Conservation (phyloP, 805 yeast genomes). For the Suhomyces sp. region DNA sequence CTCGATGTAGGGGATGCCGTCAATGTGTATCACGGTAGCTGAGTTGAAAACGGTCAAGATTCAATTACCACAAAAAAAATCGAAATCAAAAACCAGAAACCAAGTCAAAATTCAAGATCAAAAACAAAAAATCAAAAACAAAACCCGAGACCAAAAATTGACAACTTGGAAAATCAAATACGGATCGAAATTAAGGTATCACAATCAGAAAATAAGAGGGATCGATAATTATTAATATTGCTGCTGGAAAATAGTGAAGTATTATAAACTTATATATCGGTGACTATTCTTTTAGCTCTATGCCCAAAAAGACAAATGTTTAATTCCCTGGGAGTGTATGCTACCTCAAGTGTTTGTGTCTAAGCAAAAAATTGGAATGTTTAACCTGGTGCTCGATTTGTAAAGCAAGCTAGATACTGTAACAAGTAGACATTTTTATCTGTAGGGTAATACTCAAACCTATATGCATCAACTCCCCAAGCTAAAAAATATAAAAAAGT, state of each 20-base stretch:
- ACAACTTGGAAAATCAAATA: background rate
- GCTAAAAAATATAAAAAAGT: background rate
- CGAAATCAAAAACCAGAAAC: background rate
- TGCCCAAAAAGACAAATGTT: background rate
- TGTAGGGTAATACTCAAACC: constrained; percentile 2
- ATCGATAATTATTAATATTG: background rate
- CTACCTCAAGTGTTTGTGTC: background rate
- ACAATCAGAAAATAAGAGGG: background rate
- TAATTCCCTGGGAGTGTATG: background rate
- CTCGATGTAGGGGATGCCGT: background rate
- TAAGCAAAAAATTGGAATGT: constrained; percentile 1
- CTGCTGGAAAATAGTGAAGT: background rate
- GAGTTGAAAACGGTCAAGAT: background rate
- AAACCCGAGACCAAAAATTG: background rate
- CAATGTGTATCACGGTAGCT: background rate
- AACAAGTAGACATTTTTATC: constrained; percentile 6
- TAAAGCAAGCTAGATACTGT: constrained; percentile 6
- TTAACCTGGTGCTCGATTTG: background rate
- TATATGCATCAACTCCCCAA: constrained; percentile 1
- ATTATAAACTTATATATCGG: background rate
- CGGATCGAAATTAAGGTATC: background rate
- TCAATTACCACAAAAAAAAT: background rate
- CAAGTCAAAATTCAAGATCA: background rate
- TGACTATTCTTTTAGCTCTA: background rate
- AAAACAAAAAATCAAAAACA: background rate